A percentile compares a stretch with the other conserved stretches of the same genome.
phyloP scores from a whole-genome alignment of 805 yeast species.

The Clavispora phyllophila region DNA sequence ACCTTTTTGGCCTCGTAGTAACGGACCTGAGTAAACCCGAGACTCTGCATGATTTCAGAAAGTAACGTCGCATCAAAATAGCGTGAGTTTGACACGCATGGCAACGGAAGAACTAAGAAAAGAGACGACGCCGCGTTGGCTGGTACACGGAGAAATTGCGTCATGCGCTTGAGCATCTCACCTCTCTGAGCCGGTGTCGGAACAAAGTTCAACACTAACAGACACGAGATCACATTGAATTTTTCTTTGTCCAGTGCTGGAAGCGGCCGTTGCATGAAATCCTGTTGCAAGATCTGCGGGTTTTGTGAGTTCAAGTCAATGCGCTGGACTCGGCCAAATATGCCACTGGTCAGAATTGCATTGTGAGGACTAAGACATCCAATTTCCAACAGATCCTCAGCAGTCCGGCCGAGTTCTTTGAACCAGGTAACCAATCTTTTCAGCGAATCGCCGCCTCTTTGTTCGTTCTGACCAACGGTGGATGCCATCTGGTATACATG shows the following conservation, averaged over 20 bases:
- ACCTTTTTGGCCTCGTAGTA: slow-evolving; percentile 64
- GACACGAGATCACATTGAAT: slow-evolving; percentile 72
- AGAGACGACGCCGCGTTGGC: slow-evolving; percentile 23
- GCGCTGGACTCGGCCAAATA: slow-evolving; percentile 49
- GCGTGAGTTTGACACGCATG: slow-evolving; percentile 80
- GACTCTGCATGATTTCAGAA: slow-evolving; percentile 41
- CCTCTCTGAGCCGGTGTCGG: slow-evolving; percentile 70
- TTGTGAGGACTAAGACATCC: slow-evolving; percentile 75
- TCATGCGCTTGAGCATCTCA: slow-evolving; percentile 62
- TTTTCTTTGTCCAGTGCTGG: slow-evolving; percentile 44
- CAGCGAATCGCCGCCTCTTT: slow-evolving; percentile 91
- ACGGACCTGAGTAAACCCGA: slow-evolving; percentile 53
- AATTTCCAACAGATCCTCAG: slow-evolving; percentile 64
- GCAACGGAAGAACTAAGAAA: slow-evolving; percentile 82
- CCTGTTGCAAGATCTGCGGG: slow-evolving; percentile 67
- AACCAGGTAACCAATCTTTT: slow-evolving; percentile 75
- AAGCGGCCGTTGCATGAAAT: slow-evolving; percentile 73
- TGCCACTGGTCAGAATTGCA: slow-evolving; percentile 53
- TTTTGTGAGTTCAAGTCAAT: slow-evolving; percentile 82
- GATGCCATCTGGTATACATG: slow-evolving; percentile 81
- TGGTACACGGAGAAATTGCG: slow-evolving; percentile 47
- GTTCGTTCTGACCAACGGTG: slow-evolving; percentile 69
- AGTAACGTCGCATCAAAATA: slow-evolving; percentile 52
- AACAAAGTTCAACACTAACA: slow-evolving; percentile 85
- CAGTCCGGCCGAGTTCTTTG: slow-evolving; percentile 21